Evolutionary conservation across 2,329 filamentous ascomycete genomes (phyloP), one percentile per base, ranked within the genome.

Genomic region (Aspergillus fischeri): DNA sequence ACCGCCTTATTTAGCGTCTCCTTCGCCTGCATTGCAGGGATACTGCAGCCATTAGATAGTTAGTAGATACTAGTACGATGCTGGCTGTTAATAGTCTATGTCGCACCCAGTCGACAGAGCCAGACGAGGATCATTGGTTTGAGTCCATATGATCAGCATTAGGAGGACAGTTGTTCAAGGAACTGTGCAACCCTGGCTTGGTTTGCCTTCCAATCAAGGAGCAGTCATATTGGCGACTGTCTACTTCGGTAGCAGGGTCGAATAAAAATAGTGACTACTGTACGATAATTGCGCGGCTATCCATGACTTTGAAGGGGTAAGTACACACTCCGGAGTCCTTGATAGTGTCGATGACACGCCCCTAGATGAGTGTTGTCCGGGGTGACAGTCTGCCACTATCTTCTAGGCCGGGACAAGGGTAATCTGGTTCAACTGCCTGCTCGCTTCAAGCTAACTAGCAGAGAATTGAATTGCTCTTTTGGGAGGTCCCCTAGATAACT

Each of bases 121-220:
- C 42, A 51, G 45, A 54, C 59, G 55, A 41, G 50, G 52, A 57
- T 54, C 42, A 51, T 51, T 24, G 11, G 14, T 54, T 48, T 29
- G 51, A 50, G 42, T 27, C 41, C 35, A 47, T 21, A 54, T 47
- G 53, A 56, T 60, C 47, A 56, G 49, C 48, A 41, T 11, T 38
- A 24, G 49, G 42, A 45, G 47, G 49, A 45, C 55, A 56, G 53
- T 56, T 56, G 53, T 52, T 53, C 55, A 55, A 47, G 44, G 48
- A 47, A 49, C 57, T 28, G 53, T 59, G 60, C 57, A 45, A 54
- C 38, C 54, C 52, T 56, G 48, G 57, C 32, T 42, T 47, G 44
- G 21, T 47, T 27, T 21, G 21, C 11, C 21, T 25, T 47, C 21
- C 44, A 47, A 47, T 27, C 24, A 9, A 24, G 24, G 20, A 47